Evolutionary conservation across 2,329 filamentous ascomycete genomes (phyloP).

Genomic region (Epichloe gansuensis): DNA sequence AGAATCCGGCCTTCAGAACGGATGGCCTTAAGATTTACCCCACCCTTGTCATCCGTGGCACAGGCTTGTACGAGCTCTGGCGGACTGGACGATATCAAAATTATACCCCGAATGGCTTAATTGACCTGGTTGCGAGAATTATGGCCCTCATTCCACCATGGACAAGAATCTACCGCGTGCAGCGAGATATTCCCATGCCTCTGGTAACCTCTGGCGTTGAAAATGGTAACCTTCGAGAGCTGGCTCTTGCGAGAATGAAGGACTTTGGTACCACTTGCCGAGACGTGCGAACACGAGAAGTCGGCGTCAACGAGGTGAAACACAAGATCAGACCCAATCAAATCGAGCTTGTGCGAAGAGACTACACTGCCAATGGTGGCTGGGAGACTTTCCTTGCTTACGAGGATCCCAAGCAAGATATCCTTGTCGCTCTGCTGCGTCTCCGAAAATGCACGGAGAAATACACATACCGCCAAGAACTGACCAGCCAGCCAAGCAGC

Average conservation of each 20-base stretch:
- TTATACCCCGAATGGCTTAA: conserved; percentile 92
- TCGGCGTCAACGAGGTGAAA: conserved; percentile 98
- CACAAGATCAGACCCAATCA: conserved; percentile 96
- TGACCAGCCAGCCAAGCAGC: conserved; percentile 76
- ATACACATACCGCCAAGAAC: conserved; percentile 84
- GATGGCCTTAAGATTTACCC: conserved; percentile 98
- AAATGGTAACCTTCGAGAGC: conserved; percentile 88
- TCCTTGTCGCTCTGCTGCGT: conserved; percentile 80
- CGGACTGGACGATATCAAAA: conserved; percentile 95
- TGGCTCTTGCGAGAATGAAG: conserved; percentile 95
- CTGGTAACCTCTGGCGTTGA: conserved; percentile 97
- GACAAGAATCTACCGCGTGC: conserved; percentile 97
- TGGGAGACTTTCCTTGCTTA: conserved; percentile 99
- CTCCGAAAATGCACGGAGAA: conserved; percentile 82
- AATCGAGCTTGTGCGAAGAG: conserved; percentile 84
- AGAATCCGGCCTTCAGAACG: conserved; percentile 89
- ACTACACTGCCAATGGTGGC: conserved; percentile 89
- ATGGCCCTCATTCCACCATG: conserved; percentile 88
- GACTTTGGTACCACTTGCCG: conserved; percentile 96
- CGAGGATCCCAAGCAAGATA: conserved; percentile 97
- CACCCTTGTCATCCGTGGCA: conserved; percentile 91
- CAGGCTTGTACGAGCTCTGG: conserved; percentile 94
- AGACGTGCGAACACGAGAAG: conserved; percentile 90
- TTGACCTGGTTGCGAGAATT: conserved; percentile 94
- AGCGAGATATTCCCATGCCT: conserved; percentile 99